Evolutionary conservation across 345 rosid species (phyloP), one percentile per base, ranked within the genome.

Genomic region (Microthlaspi erraticum): DNA sequence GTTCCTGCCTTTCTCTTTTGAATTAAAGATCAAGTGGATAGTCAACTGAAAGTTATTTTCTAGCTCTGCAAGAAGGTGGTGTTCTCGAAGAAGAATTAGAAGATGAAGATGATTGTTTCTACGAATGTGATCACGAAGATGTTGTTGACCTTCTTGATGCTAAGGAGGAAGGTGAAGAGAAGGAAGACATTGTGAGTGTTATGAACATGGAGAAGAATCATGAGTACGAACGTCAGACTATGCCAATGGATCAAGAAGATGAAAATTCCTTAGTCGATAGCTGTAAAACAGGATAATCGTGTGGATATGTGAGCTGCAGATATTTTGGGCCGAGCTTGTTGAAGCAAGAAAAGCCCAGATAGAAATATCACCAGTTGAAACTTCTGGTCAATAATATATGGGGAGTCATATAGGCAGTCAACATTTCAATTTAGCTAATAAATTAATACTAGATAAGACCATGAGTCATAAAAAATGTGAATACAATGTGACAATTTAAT

Each of bases 1-100:
- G 31, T 8, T 59, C 61, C 78, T 49, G 20, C 32, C 46, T 66
- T 74, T 68, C 52, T 67, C 76, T 55, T 19, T 78, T 70, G 81
- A 18, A 64, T 73, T 59, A n/a, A 51, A n/a, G 23, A 39, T 10
- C 75, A 75, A 45, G 52, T 60, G 2, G 43, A 68, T 54, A 64
- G 67, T 59, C 69, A 71, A 29, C 39, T 66, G 39, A 71, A 66
- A 54, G 62, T 76, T 18, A n/a, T n/a, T 10, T 44, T 14, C 23
- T 58, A 46, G 16, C 63, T 64, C 2, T 49, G 23, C 71, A 39
- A 70, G 62, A 43, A 74, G 75, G 61, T 16, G 14, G 36, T 54
- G 8, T 57, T 64, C 26, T 63, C 32, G 60, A 20, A 64, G 70
- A 26, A 26, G 29, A 26, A 26, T 3, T 5, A 26, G 29, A 26